Percentiles rank a stretch among this genome's conserved stretches.
phyloP scores from a whole-genome alignment of 495 filamentous ascomycete species.

The Letharia columbiana region DNA sequence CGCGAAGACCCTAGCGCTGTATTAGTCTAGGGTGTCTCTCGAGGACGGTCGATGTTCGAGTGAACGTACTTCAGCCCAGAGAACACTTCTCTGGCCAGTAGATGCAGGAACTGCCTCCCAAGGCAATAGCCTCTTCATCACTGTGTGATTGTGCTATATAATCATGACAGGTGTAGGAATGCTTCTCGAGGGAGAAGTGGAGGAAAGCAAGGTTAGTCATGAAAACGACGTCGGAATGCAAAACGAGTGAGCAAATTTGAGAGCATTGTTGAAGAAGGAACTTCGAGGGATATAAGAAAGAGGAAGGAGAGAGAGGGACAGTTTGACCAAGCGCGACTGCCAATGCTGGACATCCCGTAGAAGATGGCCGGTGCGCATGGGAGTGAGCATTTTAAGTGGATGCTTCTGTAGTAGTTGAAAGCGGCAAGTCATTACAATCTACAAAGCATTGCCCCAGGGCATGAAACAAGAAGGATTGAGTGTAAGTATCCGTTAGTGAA shows the following conservation, averaged over 20 bases:
- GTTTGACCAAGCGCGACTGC: background rate
- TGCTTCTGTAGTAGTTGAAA: background rate
- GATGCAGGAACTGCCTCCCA: background rate
- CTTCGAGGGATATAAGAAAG: no score
- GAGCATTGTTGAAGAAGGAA: no score
- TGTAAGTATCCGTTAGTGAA: no score
- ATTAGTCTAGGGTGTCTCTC: background rate
- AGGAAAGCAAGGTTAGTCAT: background rate
- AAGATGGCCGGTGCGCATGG: background rate
- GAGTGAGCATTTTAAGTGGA: background rate
- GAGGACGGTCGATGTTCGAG: no score
- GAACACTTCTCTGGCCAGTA: background rate
- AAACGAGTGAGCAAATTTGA: background rate
- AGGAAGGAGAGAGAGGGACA: background rate
- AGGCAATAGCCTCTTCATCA: background rate
- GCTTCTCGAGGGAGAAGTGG: background rate
- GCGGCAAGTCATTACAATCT: no score
- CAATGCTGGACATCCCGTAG: background rate
- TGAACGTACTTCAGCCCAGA: background rate
- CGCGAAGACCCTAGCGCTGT: conserved; percentile 47
- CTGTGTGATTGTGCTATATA: background rate
- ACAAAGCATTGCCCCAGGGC: no score
- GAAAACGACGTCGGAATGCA: background rate
- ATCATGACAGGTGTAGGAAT: background rate
- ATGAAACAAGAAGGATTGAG: no score